These are phyloP conservation scores for Aspergillus asperescens DNA, from an alignment of 495 filamentous ascomycete species.

Conservation along the genomic window DNA sequence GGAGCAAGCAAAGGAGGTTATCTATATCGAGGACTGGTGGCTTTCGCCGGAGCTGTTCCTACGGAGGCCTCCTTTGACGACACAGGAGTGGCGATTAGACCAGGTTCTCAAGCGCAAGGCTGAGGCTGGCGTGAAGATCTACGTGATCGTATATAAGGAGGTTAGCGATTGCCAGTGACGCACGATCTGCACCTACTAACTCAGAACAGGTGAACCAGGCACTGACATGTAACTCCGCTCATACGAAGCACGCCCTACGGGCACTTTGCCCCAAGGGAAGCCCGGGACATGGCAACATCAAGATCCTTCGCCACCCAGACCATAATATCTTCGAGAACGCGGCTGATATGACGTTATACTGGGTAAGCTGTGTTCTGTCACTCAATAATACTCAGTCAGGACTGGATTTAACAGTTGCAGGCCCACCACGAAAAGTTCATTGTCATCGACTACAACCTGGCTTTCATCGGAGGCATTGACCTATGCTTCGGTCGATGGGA, in stretches of 20 bases:
- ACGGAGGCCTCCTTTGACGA: constrained; percentile 69
- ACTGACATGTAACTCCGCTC: constrained; percentile 83
- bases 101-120: constrained; percentile 79
- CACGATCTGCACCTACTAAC: constrained; percentile 1
- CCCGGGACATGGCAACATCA: constrained; percentile 80
- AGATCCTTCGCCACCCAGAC: constrained; percentile 86
- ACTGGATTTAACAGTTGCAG: constrained; percentile 13
- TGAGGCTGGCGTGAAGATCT: constrained; percentile 92
- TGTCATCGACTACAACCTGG: constrained; percentile 83
- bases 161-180: constrained; percentile 20
- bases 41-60: constrained; percentile 89
- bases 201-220: constrained; percentile 57
- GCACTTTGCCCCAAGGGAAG: constrained; percentile 73
- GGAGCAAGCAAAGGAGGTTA: constrained; percentile 81
- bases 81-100: constrained; percentile 87
- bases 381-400: not conserved
- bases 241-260: constrained; percentile 86
- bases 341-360: constrained; percentile 96
- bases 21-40: constrained; percentile 98
- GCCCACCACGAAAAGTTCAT: constrained; percentile 97
- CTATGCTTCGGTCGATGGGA: constrained; percentile 98
- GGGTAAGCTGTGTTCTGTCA: constrained; percentile 47
- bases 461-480: constrained; percentile 90
- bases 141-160: constrained; percentile 90
- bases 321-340: constrained; percentile 93